phyloP scores from a whole-genome alignment of 1,139 yeast genomes.

The Ogataea hybrid region DNA sequence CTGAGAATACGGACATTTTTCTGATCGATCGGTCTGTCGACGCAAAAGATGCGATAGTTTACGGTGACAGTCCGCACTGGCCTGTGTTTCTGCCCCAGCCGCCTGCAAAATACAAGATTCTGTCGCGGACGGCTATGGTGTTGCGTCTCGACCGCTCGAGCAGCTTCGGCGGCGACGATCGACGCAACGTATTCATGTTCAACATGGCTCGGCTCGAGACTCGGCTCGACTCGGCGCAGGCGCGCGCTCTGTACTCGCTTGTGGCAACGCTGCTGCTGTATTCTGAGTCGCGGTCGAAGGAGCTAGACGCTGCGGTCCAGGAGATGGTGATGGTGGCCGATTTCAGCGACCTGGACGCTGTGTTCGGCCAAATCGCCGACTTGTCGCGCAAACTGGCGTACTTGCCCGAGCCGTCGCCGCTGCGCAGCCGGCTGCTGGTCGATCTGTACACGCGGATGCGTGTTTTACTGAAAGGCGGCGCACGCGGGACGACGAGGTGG shows the following conservation, averaged over 20 bases:
- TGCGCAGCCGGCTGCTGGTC: constrained; percentile 35
- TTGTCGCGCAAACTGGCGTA: constrained; percentile 32
- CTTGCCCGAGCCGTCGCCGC: constrained; percentile 43
- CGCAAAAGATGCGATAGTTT: constrained; percentile 29
- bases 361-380: constrained; percentile 49
- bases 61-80: constrained; percentile 47
- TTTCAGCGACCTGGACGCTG: constrained; percentile 54
- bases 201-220: constrained; percentile 71
- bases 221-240: constrained; percentile 72
- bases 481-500: constrained; percentile 29
- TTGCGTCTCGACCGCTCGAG: constrained; percentile 26
- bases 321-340: constrained; percentile 70
- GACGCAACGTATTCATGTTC: constrained; percentile 46
- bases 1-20: constrained; percentile 69
- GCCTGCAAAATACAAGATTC: constrained; percentile 19
- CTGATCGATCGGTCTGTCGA: constrained; percentile 48
- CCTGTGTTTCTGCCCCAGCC: constrained; percentile 71
- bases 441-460: constrained; percentile 67
- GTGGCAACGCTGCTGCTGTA: constrained; percentile 65
- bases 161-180: constrained; percentile 24
- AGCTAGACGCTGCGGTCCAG: constrained; percentile 57
- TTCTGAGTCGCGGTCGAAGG: constrained; percentile 59
- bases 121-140: constrained; percentile 29
- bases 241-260: constrained; percentile 62
- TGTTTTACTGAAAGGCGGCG: constrained; percentile 56